Percentiles rank a stretch among this genome's conserved stretches.
Conservation (phyloP, 2,329 filamentous ascomycete species). For the Microcyclosporella mali region DNA sequence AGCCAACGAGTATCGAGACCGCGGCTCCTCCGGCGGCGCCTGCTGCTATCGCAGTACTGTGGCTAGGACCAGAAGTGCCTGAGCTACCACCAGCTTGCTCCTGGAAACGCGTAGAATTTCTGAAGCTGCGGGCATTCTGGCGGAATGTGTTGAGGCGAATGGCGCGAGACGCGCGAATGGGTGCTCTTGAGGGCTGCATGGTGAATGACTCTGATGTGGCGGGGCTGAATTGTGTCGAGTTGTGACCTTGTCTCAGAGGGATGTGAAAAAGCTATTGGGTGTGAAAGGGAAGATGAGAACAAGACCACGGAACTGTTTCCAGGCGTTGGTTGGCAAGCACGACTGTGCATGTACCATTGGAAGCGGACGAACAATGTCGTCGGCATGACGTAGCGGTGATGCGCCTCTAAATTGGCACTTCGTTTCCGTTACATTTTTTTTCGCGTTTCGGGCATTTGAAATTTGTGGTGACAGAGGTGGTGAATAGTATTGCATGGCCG, state of each 20-base stretch:
- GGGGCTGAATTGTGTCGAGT: not conserved
- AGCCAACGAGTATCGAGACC: constrained; percentile 43
- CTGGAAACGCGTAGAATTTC: constrained; percentile 5
- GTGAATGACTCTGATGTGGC: not conserved
- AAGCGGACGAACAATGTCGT: too few species aligned
- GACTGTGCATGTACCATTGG: not conserved
- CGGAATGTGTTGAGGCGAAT: constrained; percentile 6
- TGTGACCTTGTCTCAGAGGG: not conserved
- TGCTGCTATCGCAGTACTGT: not conserved
- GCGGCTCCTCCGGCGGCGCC: constrained; percentile 40
- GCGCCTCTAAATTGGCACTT: too few species aligned
- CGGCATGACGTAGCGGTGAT: too few species aligned
- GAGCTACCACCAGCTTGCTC: constrained; percentile 2
- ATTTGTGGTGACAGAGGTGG: too few species aligned
- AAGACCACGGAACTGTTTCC: not conserved
- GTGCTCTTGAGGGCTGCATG: constrained; percentile 9
- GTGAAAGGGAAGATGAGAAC: not conserved
- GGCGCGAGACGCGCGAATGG: constrained; percentile 8
- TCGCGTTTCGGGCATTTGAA: too few species aligned
- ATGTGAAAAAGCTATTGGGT: not conserved
- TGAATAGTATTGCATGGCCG: too few species aligned
- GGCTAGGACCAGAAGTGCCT: not conserved
- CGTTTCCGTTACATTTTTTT: too few species aligned
- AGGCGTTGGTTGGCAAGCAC: not conserved
- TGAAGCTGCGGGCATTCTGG: constrained; percentile 9